These are phyloP conservation scores for Diplocarpon mali DNA, from an alignment of 2,329 filamentous ascomycete genomes.

Conservation along the genomic window DNA sequence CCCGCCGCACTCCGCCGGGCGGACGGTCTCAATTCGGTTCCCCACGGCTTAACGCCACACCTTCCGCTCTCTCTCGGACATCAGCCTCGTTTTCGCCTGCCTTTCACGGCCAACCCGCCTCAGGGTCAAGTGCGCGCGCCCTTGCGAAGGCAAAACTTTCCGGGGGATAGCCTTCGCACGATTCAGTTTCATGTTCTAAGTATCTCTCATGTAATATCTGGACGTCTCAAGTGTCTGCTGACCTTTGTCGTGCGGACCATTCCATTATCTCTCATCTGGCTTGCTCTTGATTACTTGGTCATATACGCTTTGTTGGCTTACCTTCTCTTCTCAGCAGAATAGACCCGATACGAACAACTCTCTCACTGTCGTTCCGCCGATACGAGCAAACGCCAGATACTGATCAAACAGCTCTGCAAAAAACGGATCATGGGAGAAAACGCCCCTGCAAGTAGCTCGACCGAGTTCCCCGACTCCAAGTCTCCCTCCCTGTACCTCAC, in stretches of 20 bases:
- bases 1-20: neutral
- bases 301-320: no score
- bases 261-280: no score
- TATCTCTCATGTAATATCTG: no score
- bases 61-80: neutral
- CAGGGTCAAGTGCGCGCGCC: neutral
- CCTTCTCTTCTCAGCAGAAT: no score
- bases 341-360: no score
- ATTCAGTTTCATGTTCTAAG: neutral
- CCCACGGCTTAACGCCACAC: neutral
- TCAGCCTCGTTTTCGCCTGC: conserved; percentile 1
- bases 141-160: conserved; percentile 10
- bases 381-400: no score
- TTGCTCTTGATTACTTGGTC: no score
- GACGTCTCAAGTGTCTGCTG: no score
- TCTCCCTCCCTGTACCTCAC: conserved; percentile 36
- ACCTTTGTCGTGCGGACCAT: no score
- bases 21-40: neutral
- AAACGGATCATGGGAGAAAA: conserved; percentile 13
- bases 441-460: conserved; percentile 5
- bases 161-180: neutral
- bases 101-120: conserved; percentile 1
- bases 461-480: conserved; percentile 17
- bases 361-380: no score
- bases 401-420: neutral